Evolutionary conservation across 257 asterid genomes (phyloP).

Genomic region (Fraxinus americana): DNA sequence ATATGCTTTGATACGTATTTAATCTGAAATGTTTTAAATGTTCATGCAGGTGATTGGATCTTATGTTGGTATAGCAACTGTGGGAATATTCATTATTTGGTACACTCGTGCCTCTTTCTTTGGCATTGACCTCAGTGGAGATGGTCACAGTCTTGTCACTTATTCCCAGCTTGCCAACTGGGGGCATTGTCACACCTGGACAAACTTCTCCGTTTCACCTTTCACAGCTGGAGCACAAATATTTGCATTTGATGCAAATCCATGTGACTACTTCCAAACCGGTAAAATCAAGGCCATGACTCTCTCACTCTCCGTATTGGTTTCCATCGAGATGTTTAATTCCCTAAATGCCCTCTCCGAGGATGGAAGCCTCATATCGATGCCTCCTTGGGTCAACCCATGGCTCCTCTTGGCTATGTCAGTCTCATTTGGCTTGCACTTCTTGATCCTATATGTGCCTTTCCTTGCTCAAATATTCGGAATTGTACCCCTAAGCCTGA

Average conservation of each 20-base stretch:
- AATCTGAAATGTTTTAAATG: background rate
- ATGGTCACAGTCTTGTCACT: conserved; percentile 92
- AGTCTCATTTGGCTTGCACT: conserved; percentile 86
- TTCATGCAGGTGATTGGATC: conserved; percentile 77
- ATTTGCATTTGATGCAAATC: conserved; percentile 54
- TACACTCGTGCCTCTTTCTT: conserved; percentile 80
- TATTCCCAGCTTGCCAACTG: conserved; percentile 86
- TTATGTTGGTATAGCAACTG: conserved; percentile 92
- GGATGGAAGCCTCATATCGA: conserved; percentile 84
- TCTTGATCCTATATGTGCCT: conserved; percentile 91
- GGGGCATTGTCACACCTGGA: conserved; percentile 90
- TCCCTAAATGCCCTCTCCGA: conserved; percentile 94
- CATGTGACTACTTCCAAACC: conserved; percentile 85
- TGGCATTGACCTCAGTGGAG: conserved; percentile 82
- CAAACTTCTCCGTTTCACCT: conserved; percentile 74
- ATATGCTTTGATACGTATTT: background rate
- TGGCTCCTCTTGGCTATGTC: conserved; percentile 97
- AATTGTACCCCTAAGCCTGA: conserved; percentile 82
- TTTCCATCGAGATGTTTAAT: conserved; percentile 95
- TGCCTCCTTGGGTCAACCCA: conserved; percentile 99
- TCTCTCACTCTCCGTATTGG: conserved; percentile 89
- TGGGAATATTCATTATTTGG: conserved; percentile 92
- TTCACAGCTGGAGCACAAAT: conserved; percentile 75
- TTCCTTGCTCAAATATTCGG: conserved; percentile 91
- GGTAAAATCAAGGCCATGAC: conserved; percentile 98